Conservation (phyloP, 2,329 filamentous ascomycete species). For the Nemania sp. region DNA sequence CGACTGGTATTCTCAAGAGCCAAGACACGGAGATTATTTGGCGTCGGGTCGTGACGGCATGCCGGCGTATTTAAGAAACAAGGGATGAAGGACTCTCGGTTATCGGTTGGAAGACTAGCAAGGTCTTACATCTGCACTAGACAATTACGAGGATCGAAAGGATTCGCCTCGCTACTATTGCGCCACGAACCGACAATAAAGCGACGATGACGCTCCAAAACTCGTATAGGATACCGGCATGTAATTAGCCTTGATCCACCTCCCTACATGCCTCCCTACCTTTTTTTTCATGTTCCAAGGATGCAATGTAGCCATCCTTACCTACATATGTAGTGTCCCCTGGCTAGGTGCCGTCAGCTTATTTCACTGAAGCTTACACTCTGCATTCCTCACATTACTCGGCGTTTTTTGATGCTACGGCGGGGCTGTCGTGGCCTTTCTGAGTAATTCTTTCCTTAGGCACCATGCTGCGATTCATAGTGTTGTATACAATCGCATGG, state of each 20-base stretch:
- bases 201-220: slow-evolving; percentile 12
- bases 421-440: too few species aligned
- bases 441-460: too few species aligned
- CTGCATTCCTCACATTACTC: too few species aligned
- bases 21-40: slow-evolving; percentile 9
- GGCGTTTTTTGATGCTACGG: too few species aligned
- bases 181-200: slow-evolving; percentile 15
- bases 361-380: too few species aligned
- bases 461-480: too few species aligned
- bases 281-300: too few species aligned
- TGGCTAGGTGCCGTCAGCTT: too few species aligned
- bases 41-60: slow-evolving; percentile 12
- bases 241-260: not conserved
- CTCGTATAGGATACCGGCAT: slow-evolving; percentile 9
- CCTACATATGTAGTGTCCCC: too few species aligned
- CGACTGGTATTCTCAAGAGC: slow-evolving; percentile 13
- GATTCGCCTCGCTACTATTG: slow-evolving; percentile 14
- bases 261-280: not conserved
- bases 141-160: slow-evolving; percentile 23
- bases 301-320: too few species aligned
- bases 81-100: slow-evolving; percentile 8
- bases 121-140: slow-evolving; percentile 6
- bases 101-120: not conserved
- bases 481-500: too few species aligned
- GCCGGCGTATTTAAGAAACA: slow-evolving; percentile 22